Evolutionary conservation across 208 protist genomes (phyloP).

Genomic region (Herpetomonas tarakana): DNA sequence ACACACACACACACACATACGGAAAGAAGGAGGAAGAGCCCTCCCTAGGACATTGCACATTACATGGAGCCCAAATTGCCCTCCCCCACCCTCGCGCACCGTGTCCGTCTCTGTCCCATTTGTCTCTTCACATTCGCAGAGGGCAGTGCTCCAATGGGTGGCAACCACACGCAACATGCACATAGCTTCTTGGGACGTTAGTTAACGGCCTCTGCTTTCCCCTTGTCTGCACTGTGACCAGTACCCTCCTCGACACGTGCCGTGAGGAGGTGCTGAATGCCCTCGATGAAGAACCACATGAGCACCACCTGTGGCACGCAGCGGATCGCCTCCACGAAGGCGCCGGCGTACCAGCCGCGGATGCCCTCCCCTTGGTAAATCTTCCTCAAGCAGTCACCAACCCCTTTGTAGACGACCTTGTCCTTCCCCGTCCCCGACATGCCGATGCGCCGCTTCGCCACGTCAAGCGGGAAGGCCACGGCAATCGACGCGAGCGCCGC

Average conservation of each 20-base stretch:
- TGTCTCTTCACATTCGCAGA: no score
- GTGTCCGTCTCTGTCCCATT: no score
- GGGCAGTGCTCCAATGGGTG: no score
- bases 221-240: no score
- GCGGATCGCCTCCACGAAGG: conserved; percentile 65
- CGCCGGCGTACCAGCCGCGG: conserved; percentile 74
- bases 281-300: conserved; percentile 90
- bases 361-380: conserved; percentile 74
- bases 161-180: no score
- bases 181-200: no score
- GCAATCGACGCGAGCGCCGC: conserved; percentile 75
- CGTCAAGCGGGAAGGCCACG: conserved; percentile 78
- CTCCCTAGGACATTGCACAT: no score
- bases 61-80: no score
- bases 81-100: no score
- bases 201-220: no score
- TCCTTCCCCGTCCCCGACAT: conserved; percentile 78
- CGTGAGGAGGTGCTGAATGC: conserved; percentile 56
- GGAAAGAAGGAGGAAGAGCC: no score
- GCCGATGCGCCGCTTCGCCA: conserved; percentile 84
- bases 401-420: conserved; percentile 57
- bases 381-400: conserved; percentile 55
- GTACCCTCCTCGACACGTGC: background rate
- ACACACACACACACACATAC: no score
- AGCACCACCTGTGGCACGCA: conserved; percentile 88